Percentiles rank a stretch among this genome's conserved stretches.
Evolutionary conservation across 805 yeast genomes (phyloP).

Genomic region (Schizosaccharomyces cryophilus): DNA sequence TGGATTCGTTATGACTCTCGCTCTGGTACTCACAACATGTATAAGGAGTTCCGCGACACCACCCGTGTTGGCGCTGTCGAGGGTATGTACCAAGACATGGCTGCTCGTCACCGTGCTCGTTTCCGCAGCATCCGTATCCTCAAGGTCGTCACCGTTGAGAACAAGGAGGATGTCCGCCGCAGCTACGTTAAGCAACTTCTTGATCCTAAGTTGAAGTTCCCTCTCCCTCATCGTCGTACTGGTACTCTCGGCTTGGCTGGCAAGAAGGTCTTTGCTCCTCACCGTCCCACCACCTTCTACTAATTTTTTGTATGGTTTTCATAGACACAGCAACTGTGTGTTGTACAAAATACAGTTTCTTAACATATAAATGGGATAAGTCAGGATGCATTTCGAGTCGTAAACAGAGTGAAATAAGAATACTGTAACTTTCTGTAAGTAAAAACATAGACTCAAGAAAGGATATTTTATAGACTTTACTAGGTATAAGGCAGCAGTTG

Average conservation of each 20-base stretch:
- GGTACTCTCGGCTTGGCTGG: slow-evolving; percentile 14
- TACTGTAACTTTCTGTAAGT: too few species aligned
- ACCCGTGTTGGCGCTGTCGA: slow-evolving; percentile 98
- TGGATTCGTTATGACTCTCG: slow-evolving; percentile 99
- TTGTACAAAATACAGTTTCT: neutral
- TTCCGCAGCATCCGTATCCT: slow-evolving; percentile 96
- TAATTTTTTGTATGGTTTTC: slow-evolving; percentile 19
- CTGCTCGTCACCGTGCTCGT: slow-evolving; percentile 99
- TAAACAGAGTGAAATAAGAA: too few species aligned
- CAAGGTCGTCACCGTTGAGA: slow-evolving; percentile 96
- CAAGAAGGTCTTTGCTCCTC: slow-evolving; percentile 64
- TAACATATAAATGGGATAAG: neutral
- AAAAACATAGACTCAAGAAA: too few species aligned
- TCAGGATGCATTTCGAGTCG: too few species aligned
- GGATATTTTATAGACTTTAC: too few species aligned
- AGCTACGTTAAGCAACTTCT: slow-evolving; percentile 96
- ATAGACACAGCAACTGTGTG: neutral
- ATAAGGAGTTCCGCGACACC: slow-evolving; percentile 99
- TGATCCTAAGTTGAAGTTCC: slow-evolving; percentile 91
- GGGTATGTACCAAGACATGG: slow-evolving; percentile 97
- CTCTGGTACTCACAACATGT: slow-evolving; percentile 99
- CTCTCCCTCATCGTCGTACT: slow-evolving; percentile 83
- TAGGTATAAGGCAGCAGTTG: too few species aligned
- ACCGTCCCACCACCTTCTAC: slow-evolving; percentile 95
- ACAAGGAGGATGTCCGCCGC: slow-evolving; percentile 95